A percentile compares a stretch with the other conserved stretches of the same genome.
Evolutionary conservation across 176 grass and related monocot genomes (phyloP).

Genomic region (Carex cristatella): DNA sequence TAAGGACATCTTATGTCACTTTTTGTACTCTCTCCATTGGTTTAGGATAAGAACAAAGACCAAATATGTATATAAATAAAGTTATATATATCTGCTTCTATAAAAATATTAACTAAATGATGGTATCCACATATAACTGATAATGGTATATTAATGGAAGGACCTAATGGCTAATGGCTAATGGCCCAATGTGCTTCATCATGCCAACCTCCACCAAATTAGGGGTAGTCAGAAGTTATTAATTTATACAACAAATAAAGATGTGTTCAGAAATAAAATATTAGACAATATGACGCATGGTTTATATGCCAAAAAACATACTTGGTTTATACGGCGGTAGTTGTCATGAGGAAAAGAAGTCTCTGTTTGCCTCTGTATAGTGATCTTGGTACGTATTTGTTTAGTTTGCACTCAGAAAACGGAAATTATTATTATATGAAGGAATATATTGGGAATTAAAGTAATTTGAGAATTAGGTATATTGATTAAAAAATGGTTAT

Average conservation of each 20-base stretch:
- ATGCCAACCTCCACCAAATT: not conserved
- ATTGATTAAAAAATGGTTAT: no score
- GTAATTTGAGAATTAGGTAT: not conserved
- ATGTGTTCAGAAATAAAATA: not conserved
- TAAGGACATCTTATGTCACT: not conserved
- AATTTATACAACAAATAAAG: not conserved
- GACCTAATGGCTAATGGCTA: not conserved
- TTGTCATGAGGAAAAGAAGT: not conserved
- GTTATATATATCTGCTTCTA: not conserved
- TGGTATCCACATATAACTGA: not conserved
- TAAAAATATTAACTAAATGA: not conserved
- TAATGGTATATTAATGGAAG: not conserved
- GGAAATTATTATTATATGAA: not conserved
- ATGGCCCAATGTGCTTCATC: not conserved
- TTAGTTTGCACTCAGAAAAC: not conserved
- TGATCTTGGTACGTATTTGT: not conserved
- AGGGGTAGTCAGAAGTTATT: not conserved
- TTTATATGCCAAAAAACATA: not conserved
- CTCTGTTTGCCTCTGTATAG: not conserved
- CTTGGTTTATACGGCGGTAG: not conserved
- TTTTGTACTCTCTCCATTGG: not conserved
- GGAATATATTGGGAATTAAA: not conserved
- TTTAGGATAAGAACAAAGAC: not conserved
- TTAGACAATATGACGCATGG: not conserved
- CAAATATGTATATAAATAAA: not conserved